phyloP scores from a whole-genome alignment of 495 filamentous ascomycete species.

The Aspergillus campestris region DNA sequence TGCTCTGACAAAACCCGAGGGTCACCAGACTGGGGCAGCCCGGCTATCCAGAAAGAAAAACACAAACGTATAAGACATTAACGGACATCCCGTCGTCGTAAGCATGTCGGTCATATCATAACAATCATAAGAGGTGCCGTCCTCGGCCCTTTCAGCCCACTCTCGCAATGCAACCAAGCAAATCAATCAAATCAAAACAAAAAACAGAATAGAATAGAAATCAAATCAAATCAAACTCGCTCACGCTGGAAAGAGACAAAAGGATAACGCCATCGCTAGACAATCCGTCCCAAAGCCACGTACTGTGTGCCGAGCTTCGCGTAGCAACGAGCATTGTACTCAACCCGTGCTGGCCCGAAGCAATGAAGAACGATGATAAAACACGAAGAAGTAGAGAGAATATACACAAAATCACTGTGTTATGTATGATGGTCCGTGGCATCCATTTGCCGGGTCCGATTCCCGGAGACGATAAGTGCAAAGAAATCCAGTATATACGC shows the following conservation, averaged over 20 bases:
- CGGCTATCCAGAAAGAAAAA: constrained; percentile 10
- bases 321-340: background rate
- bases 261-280: background rate
- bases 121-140: constrained; percentile 18
- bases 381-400: constrained; percentile 4
- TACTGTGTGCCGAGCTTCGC: background rate
- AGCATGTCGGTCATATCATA: constrained; percentile 19
- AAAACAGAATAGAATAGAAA: background rate
- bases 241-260: background rate
- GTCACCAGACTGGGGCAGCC: constrained; percentile 9
- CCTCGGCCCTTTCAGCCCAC: constrained; percentile 4
- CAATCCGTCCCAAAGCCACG: background rate
- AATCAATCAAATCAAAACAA: constrained; percentile 12
- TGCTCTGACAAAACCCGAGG: background rate
- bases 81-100: constrained; percentile 14
- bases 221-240: background rate
- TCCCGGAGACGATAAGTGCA: constrained; percentile 5
- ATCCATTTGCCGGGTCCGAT: constrained; percentile 8
- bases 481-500: constrained; percentile 6
- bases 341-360: background rate
- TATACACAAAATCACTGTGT: constrained; percentile 12
- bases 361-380: background rate
- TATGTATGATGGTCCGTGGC: constrained; percentile 6
- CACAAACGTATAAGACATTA: constrained; percentile 17
- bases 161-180: constrained; percentile 10